Conservation (phyloP, 495 filamentous ascomycete genomes). For the Hyaloscypha variabilis region DNA sequence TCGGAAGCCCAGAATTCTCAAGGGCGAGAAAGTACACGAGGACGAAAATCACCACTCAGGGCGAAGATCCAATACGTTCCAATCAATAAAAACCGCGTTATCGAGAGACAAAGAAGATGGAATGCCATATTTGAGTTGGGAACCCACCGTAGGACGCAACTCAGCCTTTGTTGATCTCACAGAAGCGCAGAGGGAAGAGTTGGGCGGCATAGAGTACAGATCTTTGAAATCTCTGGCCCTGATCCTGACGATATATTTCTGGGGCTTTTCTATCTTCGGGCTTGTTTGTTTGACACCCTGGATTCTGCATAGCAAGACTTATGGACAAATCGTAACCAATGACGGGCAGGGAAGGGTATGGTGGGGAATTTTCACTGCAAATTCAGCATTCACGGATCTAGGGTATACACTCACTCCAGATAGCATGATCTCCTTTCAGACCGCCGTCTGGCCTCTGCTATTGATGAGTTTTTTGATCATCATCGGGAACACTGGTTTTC, state of each 20-base stretch:
- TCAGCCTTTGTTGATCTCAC: slow-evolving; percentile 87
- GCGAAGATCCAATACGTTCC: slow-evolving; percentile 33
- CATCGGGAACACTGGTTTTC: slow-evolving; percentile 93
- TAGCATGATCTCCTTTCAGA: slow-evolving; percentile 87
- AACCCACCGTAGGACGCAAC: slow-evolving; percentile 89
- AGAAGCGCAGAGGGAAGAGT: slow-evolving; percentile 87
- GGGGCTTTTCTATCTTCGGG: slow-evolving; percentile 74
- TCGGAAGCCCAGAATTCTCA: slow-evolving; percentile 36
- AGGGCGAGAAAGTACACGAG: slow-evolving; percentile 32
- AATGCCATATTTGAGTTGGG: slow-evolving; percentile 88
- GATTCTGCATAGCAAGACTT: slow-evolving; percentile 65
- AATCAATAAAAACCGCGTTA: slow-evolving; percentile 39
- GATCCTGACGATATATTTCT: slow-evolving; percentile 76
- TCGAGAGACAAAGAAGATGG: slow-evolving; percentile 48
- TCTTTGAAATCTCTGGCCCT: slow-evolving; percentile 82
- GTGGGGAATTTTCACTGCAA: slow-evolving; percentile 91
- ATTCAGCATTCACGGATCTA: slow-evolving; percentile 87
- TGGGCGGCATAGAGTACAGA: slow-evolving; percentile 94
- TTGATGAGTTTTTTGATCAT: slow-evolving; percentile 81
- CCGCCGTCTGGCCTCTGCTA: slow-evolving; percentile 71
- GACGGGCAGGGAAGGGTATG: slow-evolving; percentile 69
- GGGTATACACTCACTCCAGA: slow-evolving; percentile 88
- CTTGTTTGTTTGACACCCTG: slow-evolving; percentile 73
- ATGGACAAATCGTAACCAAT: slow-evolving; percentile 60
- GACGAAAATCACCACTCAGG: slow-evolving; percentile 22